Evolutionary conservation across 768 basidiomycete genomes (phyloP).

Genomic region (Mycena epipterygia): DNA sequence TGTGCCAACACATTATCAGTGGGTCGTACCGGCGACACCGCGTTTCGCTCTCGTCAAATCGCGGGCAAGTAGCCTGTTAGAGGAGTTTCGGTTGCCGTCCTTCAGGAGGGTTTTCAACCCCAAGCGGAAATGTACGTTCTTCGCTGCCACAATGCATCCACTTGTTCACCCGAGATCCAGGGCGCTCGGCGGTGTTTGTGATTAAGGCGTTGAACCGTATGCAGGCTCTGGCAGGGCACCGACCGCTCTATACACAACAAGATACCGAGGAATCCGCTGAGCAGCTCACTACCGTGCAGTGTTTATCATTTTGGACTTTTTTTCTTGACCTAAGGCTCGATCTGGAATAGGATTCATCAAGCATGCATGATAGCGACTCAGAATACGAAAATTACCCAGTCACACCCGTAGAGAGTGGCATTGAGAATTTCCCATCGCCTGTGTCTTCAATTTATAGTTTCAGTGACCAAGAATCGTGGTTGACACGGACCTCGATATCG

Average conservation of each 20-base stretch:
- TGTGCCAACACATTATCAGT: background rate
- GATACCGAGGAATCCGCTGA: background rate
- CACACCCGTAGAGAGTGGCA: background rate
- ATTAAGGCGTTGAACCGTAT: conserved; percentile 3
- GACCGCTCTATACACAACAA: background rate
- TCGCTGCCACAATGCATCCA: background rate
- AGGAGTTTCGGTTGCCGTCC: background rate
- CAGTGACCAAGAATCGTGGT: conserved; percentile 6
- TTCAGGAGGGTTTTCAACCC: background rate
- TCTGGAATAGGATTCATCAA: background rate
- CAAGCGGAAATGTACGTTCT: conserved; percentile 10
- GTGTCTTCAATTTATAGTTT: background rate
- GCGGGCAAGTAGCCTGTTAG: background rate
- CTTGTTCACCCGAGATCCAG: background rate
- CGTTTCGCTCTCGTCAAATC: background rate
- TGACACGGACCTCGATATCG: background rate
- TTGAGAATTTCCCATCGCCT: background rate
- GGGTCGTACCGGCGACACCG: background rate
- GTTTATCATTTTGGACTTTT: background rate
- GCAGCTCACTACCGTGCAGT: background rate
- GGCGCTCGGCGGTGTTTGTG: background rate
- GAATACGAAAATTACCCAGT: background rate
- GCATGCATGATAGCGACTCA: background rate
- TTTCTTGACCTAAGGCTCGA: background rate
- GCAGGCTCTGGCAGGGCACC: background rate